phyloP scores from a whole-genome alignment of 228 moss, liverwort and hornwort species.

The Sphagnum fallax region DNA sequence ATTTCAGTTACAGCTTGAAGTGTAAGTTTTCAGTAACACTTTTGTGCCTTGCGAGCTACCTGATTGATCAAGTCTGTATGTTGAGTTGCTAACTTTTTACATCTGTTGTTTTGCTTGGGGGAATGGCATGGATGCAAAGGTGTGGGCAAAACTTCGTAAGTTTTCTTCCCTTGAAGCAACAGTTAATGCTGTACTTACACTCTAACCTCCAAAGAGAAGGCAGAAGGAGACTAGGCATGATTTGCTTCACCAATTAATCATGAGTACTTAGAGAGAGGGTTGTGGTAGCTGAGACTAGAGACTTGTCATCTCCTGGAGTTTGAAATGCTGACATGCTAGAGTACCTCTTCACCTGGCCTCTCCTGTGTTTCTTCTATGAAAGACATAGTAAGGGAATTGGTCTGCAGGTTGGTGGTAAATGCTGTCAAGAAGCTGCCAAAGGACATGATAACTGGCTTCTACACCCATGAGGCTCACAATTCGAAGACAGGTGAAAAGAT shows the following conservation, averaged over 20 bases:
- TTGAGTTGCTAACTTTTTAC: too few species aligned
- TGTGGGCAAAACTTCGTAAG: conserved; percentile 43
- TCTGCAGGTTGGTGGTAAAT: conserved; percentile 56
- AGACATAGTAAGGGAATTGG: too few species aligned
- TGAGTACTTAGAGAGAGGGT: neutral
- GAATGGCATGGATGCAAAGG: conserved; percentile 12
- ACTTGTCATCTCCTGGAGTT: neutral
- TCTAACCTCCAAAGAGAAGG: neutral
- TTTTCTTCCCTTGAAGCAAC: neutral
- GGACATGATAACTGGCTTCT: conserved; percentile 71
- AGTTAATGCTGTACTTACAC: too few species aligned
- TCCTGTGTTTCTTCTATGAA: neutral
- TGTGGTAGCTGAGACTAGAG: neutral
- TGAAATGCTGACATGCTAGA: neutral
- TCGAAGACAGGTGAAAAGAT: conserved; percentile 78
- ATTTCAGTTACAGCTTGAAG: too few species aligned
- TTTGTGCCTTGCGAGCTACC: too few species aligned
- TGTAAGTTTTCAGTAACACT: too few species aligned
- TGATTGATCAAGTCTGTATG: too few species aligned
- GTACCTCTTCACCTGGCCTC: neutral
- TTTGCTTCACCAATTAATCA: neutral
- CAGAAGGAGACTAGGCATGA: neutral
- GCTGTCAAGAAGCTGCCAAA: conserved; percentile 70
- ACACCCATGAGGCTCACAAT: conserved; percentile 74
- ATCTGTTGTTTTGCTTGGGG: neutral